Evolutionary conservation across 2,329 filamentous ascomycete species (phyloP), one percentile per base, ranked within the genome.

Genomic region (Arthrobotrys pseudoclavata): DNA sequence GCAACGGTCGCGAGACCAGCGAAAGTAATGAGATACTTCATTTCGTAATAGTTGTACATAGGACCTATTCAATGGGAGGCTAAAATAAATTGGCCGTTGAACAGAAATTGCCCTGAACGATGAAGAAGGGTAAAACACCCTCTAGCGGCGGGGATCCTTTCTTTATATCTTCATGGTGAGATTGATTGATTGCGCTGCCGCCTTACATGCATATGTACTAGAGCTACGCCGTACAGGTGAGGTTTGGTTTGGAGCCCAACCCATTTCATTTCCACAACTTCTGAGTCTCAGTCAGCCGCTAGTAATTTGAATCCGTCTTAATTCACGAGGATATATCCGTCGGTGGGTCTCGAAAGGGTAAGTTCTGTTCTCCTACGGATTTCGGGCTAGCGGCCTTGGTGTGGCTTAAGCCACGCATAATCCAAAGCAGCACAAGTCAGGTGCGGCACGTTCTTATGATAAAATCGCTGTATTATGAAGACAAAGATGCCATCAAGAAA

Each of bases 371-470:
- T 60, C 55, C 55, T 60, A 26, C 20, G 20, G 31, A 26, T 60
- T 60, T 42, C 20, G 55, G 55, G 34, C 34, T 60, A 60, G 55
- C 20, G 20, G 20, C 18, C 26, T 20, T 7, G 1, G 42, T 15
- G 34, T 60, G 55, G 55, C 55, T 60, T 42, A 60, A 40, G 55
- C 55, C 55, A 60, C 10, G 55, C 34, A 40, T 42, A 60, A 60
- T 34, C 20, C 55, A 60, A 42, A 24, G 20, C 13, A 60, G 34
- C 7, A 4, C 26, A 18, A 9, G 24, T 29, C 18, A 12, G 50
- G 31, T 31, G 55, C 55, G 31, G 55, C 55, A 60, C 7, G 55
- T 60, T 42, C 9, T 20, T n/a, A 3, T 9, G 10, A 42, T 13
- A 5, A 7, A 26, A 24, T 53, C 12, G 12, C 5, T 42, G 31